Base-by-base conservation (phyloP, 257 asterid species). In the Nicotiana noctiflora region DNA sequence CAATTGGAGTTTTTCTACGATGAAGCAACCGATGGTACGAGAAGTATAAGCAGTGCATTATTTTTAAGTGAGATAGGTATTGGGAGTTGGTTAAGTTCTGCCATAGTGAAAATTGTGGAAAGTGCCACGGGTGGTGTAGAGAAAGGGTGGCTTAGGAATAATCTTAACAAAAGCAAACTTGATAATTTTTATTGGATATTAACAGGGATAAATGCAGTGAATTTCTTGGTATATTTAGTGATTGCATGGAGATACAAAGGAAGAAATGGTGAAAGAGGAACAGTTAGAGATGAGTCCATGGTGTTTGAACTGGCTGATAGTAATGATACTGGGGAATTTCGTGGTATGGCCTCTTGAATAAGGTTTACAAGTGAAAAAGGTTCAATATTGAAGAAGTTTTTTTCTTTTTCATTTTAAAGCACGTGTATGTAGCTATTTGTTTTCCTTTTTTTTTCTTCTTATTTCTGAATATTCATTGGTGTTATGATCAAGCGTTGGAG, bases 1-100 rank as follows among this genome's bases (percentile, higher is more conserved):
- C 97, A 93, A 83, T 60, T 93, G 19, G 97, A 93, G 59, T 91
- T 93, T 27, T 93, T 93, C 85, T 93, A 91, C 67, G 93, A 93
- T 1, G 97, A 89, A 87, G 89, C 97, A 0, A 91, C 93, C 0
- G 97, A 91, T 4, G 97, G 97, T 53, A 93, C 97, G 46, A 85
- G 94, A 64, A 93, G 97, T 75, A 81, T 91, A 1, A 89, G 97
- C 46, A 93, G 97, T n/a, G 97, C 97, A 6, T 7, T 93, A 81
- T 91, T 93, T 81, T 82, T 93, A 85, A 89, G 97, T 65, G 95
- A 91, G 86, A 90, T 93, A 18, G 97, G 97, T 83, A 89, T 93
- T 3, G 97, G 97, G 70, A 91, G 95, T 32, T 93, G 97, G 97
- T 82, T 93, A 40, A 93, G 97, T 63, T 91, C 94, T 0, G 95